Conservation (phyloP, 2,329 filamentous ascomycete genomes). For the Gnomoniopsis sp. region DNA sequence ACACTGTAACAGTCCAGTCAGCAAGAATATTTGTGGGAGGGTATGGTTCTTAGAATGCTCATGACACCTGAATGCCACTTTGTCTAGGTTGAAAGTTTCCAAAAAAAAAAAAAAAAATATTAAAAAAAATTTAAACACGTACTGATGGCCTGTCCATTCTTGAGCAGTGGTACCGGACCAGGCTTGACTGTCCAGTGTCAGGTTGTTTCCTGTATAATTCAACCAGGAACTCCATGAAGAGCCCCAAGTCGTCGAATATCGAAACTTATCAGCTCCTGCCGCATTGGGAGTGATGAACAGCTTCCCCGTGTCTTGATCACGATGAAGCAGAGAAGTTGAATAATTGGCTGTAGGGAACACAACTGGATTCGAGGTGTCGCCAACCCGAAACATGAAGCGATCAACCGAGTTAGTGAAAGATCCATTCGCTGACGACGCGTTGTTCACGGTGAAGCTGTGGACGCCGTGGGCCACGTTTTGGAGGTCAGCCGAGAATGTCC, state of each 20-base stretch:
- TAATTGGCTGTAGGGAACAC: slow-evolving; percentile 59
- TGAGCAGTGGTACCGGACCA: slow-evolving; percentile 45
- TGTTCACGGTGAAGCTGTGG: slow-evolving; percentile 54
- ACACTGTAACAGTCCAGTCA: slow-evolving; percentile 45
- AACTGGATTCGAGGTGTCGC: slow-evolving; percentile 55
- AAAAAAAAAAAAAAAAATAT: neutral
- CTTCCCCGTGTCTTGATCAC: slow-evolving; percentile 29
- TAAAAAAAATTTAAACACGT: neutral
- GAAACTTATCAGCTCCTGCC: slow-evolving; percentile 58
- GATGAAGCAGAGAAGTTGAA: slow-evolving; percentile 46
- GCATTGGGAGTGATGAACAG: slow-evolving; percentile 55
- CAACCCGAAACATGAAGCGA: slow-evolving; percentile 59
- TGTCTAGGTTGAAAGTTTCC: too few species aligned
- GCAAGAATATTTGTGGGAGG: too few species aligned
- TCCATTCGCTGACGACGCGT: slow-evolving; percentile 42
- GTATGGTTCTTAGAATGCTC: too few species aligned
- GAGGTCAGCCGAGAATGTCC: slow-evolving; percentile 50
- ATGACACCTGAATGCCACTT: too few species aligned
- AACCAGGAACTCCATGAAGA: slow-evolving; percentile 57
- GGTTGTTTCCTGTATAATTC: slow-evolving; percentile 48
- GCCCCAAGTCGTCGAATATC: slow-evolving; percentile 61
- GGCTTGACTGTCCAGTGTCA: slow-evolving; percentile 44
- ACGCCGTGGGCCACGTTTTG: slow-evolving; percentile 58
- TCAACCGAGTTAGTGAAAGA: slow-evolving; percentile 51
- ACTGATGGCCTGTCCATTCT: slow-evolving; percentile 11